Conservation (phyloP, 345 rosid species). For the Noccaea caerulescens region DNA sequence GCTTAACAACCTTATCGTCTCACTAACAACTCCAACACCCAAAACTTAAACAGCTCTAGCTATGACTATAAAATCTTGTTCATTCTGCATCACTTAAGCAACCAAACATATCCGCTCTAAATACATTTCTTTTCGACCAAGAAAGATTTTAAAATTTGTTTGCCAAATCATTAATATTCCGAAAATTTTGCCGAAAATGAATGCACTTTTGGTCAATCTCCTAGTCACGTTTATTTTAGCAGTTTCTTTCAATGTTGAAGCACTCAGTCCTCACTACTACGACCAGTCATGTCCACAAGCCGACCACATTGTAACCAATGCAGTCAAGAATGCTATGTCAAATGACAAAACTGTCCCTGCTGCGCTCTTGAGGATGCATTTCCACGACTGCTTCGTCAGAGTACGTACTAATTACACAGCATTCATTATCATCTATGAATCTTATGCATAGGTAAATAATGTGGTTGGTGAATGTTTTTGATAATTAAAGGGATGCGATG, state of each 20-base stretch:
- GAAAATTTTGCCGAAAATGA: conserved; percentile 31
- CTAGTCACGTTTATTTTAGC: conserved; percentile 11
- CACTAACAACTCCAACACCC: conserved; percentile 51
- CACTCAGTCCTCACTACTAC: conserved; percentile 66
- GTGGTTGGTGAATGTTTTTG: not conserved
- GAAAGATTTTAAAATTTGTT: not conserved
- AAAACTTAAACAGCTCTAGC: conserved; percentile 2
- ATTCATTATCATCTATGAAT: not conserved
- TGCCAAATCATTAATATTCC: not conserved
- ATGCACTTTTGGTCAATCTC: conserved; percentile 13
- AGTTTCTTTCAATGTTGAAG: conserved; percentile 44
- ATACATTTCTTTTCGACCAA: conserved; percentile 7
- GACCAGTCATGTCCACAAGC: conserved; percentile 62
- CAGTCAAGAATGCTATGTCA: conserved; percentile 63
- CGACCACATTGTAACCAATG: conserved; percentile 55
- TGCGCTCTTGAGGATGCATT: conserved; percentile 86
- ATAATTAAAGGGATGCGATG: conserved; percentile 77
- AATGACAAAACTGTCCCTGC: conserved; percentile 83
- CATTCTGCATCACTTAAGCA: not conserved
- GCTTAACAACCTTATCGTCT: conserved; percentile 54
- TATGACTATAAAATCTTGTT: conserved; percentile 35
- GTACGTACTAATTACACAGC: conserved; percentile 39
- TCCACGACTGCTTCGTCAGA: conserved; percentile 82
- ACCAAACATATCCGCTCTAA: conserved; percentile 1
- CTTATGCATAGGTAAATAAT: not conserved